These are phyloP conservation scores for Fraxinus excelsior DNA, from an alignment of 257 asterid species.

Conservation along the genomic window DNA sequence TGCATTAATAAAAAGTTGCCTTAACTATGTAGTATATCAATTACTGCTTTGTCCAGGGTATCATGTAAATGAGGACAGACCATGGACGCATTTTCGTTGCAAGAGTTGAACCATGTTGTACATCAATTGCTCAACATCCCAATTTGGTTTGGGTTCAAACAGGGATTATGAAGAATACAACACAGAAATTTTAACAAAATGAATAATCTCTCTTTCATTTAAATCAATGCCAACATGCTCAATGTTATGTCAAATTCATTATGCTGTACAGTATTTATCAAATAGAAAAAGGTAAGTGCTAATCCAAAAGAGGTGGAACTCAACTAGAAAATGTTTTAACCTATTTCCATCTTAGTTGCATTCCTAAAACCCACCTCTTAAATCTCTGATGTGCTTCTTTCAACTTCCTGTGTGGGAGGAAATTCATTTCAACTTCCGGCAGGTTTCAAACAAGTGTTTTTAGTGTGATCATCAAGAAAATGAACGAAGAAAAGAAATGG, in stretches of 20 bases:
- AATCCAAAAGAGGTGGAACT: not conserved
- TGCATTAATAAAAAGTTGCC: conserved; percentile 3
- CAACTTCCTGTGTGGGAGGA: not conserved
- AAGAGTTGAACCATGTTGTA: too few relatives aligned
- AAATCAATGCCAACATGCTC: not conserved
- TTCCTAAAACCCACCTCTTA: not conserved
- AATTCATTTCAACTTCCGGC: not conserved
- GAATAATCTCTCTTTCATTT: too few relatives aligned
- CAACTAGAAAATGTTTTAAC: not conserved
- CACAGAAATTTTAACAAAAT: not conserved
- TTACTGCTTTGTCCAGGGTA: not conserved
- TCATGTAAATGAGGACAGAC: not conserved
- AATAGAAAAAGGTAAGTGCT: not conserved
- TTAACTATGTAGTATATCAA: not conserved
- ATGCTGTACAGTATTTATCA: not conserved
- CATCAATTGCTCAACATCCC: too few relatives aligned
- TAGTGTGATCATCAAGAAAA: too few relatives aligned
- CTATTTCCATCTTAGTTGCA: not conserved
- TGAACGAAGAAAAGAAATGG: too few relatives aligned
- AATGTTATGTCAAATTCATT: too few relatives aligned
- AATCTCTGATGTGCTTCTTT: too few relatives aligned
- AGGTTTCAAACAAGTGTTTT: not conserved
- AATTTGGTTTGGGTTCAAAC: too few relatives aligned
- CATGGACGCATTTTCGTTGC: not conserved
- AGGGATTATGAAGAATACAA: too few relatives aligned